A percentile compares a stretch with the other conserved stretches of the same genome.
Conservation (phyloP, 352 stramenopile species). For the Phytophthora pinifolia region DNA sequence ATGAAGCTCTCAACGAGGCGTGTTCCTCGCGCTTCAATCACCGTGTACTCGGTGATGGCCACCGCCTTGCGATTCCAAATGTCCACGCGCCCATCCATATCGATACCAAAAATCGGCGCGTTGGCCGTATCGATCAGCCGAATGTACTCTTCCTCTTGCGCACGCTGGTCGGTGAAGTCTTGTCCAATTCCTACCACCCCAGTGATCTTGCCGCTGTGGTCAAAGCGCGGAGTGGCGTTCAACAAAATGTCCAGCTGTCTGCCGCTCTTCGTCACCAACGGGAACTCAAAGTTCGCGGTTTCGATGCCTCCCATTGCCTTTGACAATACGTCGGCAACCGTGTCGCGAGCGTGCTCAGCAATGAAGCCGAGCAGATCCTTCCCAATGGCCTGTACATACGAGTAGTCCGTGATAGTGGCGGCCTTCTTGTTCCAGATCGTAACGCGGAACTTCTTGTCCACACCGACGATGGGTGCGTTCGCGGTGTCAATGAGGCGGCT, state of each 20-base stretch:
- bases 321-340: conserved; percentile 64
- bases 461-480: conserved; percentile 82
- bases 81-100: conserved; percentile 79
- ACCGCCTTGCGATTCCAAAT: conserved; percentile 92
- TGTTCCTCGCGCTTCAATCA: conserved; percentile 85
- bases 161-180: conserved; percentile 80
- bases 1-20: conserved; percentile 92
- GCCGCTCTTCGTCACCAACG: conserved; percentile 71
- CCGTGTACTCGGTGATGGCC: conserved; percentile 89
- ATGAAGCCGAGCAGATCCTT: conserved; percentile 74
- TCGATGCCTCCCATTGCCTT: conserved; percentile 67
- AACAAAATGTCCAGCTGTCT: conserved; percentile 76
- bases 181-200: conserved; percentile 81
- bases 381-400: conserved; percentile 84
- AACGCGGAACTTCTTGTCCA: conserved; percentile 80
- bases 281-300: conserved; percentile 87
- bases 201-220: conserved; percentile 69
- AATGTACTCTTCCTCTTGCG: conserved; percentile 87
- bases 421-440: conserved; percentile 95
- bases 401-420: conserved; percentile 86
- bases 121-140: conserved; percentile 91
- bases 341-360: conserved; percentile 55
- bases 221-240: conserved; percentile 76
- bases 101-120: conserved; percentile 89
- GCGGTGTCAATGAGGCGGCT: conserved; percentile 79